Percentiles rank a stretch among this genome's conserved stretches.
Evolutionary conservation across 2,329 filamentous ascomycete genomes (phyloP).

Genomic region (Calonectria crousiana): DNA sequence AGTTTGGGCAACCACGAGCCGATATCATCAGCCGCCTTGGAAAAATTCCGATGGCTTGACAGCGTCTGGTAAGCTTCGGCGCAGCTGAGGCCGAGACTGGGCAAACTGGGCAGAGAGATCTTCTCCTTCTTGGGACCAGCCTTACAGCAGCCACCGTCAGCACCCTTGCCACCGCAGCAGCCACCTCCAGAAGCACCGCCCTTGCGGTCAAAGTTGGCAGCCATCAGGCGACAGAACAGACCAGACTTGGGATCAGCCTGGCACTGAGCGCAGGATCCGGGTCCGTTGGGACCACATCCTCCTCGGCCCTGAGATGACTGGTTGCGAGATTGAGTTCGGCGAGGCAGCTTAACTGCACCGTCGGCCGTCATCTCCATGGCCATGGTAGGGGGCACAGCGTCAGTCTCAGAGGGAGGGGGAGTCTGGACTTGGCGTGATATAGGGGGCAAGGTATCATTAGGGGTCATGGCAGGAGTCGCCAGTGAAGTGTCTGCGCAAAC

Average conservation of each 20-base stretch:
- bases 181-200: constrained; percentile 55
- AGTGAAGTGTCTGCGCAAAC: constrained; percentile 77
- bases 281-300: constrained; percentile 74
- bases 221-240: constrained; percentile 85
- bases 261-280: constrained; percentile 84
- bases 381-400: constrained; percentile 64
- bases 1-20: constrained; percentile 82
- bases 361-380: constrained; percentile 71
- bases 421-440: constrained; percentile 65
- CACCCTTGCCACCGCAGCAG: constrained; percentile 74
- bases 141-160: constrained; percentile 75
- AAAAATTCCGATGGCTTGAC: constrained; percentile 81
- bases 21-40: constrained; percentile 79
- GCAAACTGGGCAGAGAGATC: constrained; percentile 51
- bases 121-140: constrained; percentile 48
- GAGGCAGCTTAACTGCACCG: constrained; percentile 71
- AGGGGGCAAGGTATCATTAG: constrained; percentile 55
- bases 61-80: constrained; percentile 85
- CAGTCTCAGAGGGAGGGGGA: constrained; percentile 71
- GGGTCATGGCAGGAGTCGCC: constrained; percentile 54
- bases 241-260: constrained; percentile 82
- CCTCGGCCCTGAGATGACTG: constrained; percentile 49
- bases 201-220: constrained; percentile 70
- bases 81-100: constrained; percentile 74
- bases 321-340: constrained; percentile 48